A percentile compares a stretch with the other conserved stretches of the same genome.
Conservation (phyloP, 768 basidiomycete genomes). For the Pleurotus djamor region DNA sequence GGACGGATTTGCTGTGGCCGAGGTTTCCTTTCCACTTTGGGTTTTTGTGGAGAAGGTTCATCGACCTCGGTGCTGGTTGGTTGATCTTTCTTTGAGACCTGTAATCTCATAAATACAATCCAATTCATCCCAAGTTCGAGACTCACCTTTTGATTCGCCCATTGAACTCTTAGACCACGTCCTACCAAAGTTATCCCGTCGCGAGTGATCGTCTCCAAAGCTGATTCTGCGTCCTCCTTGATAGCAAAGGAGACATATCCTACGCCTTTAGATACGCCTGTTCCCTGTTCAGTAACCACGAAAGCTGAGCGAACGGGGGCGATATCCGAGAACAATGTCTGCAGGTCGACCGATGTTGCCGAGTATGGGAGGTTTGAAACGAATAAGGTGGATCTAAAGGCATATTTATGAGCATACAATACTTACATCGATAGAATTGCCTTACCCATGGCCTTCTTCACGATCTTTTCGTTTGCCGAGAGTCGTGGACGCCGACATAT, state of each 20-base stretch:
- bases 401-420: background rate
- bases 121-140: background rate
- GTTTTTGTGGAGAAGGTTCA: background rate
- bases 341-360: conserved; percentile 86
- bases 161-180: conserved; percentile 70
- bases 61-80: background rate
- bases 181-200: conserved; percentile 67
- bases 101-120: background rate
- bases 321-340: conserved; percentile 92
- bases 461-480: conserved; percentile 45
- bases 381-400: conserved; percentile 77
- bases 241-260: conserved; percentile 94
- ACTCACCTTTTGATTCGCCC: conserved; percentile 78
- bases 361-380: conserved; percentile 91
- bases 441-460: conserved; percentile 34
- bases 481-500: conserved; percentile 16
- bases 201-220: conserved; percentile 60
- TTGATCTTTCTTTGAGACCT: background rate
- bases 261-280: conserved; percentile 85
- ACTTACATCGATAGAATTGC: background rate
- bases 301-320: conserved; percentile 95
- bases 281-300: conserved; percentile 79
- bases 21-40: conserved; percentile 8
- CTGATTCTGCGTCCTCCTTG: conserved; percentile 82
- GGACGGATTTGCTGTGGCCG: conserved; percentile 27